A percentile compares a stretch with the other conserved stretches of the same genome.
Conservation (phyloP, 495 filamentous ascomycete species). For the Penicillium tannophilum region DNA sequence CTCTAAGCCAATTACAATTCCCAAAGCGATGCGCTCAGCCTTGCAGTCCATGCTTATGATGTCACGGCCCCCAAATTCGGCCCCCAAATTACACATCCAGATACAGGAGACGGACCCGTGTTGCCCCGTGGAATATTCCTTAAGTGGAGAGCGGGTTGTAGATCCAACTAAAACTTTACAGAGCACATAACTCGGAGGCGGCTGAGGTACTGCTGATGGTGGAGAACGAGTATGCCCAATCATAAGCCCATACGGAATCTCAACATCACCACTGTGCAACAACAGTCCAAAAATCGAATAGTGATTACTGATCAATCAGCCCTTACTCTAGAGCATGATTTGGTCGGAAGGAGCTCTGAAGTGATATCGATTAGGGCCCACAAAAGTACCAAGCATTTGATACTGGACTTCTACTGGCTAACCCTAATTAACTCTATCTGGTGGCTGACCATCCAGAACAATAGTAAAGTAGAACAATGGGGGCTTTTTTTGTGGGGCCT, state of each 20-base stretch:
- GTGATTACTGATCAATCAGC: not conserved
- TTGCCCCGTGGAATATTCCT: not conserved
- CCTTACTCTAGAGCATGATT: not conserved
- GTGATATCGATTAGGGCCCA: not conserved
- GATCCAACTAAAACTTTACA: not conserved
- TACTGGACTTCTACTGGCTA: not conserved
- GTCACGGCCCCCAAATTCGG: conserved; percentile 8
- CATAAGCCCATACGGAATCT: not conserved
- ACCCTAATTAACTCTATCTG: not conserved
- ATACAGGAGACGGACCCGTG: not conserved
- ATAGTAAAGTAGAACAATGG: not conserved
- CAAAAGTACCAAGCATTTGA: not conserved
- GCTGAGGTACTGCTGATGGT: not conserved
- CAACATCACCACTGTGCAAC: not conserved
- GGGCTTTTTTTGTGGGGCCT: too few species aligned
- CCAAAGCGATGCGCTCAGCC: not conserved
- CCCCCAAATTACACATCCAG: not conserved
- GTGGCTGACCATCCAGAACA: not conserved
- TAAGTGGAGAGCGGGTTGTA: not conserved
- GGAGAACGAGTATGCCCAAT: not conserved
- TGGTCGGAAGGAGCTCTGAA: not conserved
- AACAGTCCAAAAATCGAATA: not conserved
- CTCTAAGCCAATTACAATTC: not conserved
- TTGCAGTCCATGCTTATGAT: not conserved
- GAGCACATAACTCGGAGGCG: not conserved